Evolutionary conservation across 1,139 yeast species (phyloP), one percentile per base, ranked within the genome.

Genomic region (Suhomyces chickasaworum): DNA sequence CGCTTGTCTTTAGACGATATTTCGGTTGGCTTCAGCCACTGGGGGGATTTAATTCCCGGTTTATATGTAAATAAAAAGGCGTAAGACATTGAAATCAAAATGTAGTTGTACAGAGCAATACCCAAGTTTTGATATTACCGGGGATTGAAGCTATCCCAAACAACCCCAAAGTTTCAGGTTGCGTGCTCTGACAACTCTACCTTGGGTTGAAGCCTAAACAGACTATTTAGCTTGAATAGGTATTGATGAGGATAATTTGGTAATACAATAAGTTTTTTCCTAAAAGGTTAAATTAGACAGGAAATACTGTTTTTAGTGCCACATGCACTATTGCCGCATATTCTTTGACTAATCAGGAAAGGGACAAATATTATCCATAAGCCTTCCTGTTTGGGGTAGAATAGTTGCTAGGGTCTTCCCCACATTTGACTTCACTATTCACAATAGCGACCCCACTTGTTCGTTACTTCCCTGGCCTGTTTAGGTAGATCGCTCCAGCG

Each of bases 381-480:
- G 37, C 32, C 25, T 32, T 40, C 42, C 34, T 7, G 17, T 5
- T 39, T 32, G 37, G 42, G 42, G 42, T 8, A 16, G 18, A 18
- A 21, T n/a, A 18, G 40, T 20, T 29, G 40, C 40, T 27, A 37
- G 33, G 34, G 34, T 27, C 34, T 37, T 37, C 40, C 40, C 40
- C 40, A 37, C 40, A 37, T 37, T 37, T 18, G 21, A 9, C 25
- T 15, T 20, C 25, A 20, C 33, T 22, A 7, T 29, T 29, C 21
- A 39, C 30, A 39, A 32, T 39, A 23, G 30, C 9, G 17, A 31
- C 35, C 35, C 35, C 35, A 38, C 41, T 30, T 23, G 21, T 16
- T 18, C 8, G 12, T 30, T 38, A 20, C 25, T 38, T 38, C 35
- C 21, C 32, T 37, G 32, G 32, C 39, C 39, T 23, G 18, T 13